phyloP scores from a whole-genome alignment of 805 yeast species.

The Metschnikowia picachoensis region DNA sequence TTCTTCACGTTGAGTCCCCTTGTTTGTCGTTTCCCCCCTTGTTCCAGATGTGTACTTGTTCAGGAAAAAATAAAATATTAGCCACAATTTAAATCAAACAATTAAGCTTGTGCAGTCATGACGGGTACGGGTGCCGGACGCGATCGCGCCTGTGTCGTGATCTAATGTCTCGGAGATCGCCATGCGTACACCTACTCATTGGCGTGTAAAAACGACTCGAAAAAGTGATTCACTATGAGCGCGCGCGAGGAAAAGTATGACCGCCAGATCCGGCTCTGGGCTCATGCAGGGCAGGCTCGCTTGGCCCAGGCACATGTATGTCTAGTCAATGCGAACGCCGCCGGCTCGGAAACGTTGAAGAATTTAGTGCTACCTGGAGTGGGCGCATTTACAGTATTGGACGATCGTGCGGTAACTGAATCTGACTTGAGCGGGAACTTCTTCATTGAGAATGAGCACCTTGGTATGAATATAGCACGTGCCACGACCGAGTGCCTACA shows the following conservation, averaged over 20 bases:
- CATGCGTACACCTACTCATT: not conserved
- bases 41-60: too few relatives aligned
- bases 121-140: too few relatives aligned
- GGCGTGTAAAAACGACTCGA: not conserved
- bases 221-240: not conserved
- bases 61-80: too few relatives aligned
- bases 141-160: too few relatives aligned
- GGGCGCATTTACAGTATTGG: constrained; percentile 62
- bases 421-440: constrained; percentile 58
- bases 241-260: constrained; percentile 51
- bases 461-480: constrained; percentile 40
- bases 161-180: not conserved
- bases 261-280: constrained; percentile 89
- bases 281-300: constrained; percentile 62
- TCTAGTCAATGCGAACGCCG: constrained; percentile 52
- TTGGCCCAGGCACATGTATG: constrained; percentile 58
- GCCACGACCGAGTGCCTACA: constrained; percentile 39
- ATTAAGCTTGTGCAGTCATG: too few relatives aligned
- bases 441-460: constrained; percentile 46
- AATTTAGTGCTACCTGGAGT: constrained; percentile 73
- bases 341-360: constrained; percentile 68
- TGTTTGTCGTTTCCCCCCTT: too few relatives aligned
- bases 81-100: too few relatives aligned
- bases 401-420: constrained; percentile 35
- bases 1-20: too few relatives aligned